These are phyloP conservation scores for Pyricularia pennisetigena DNA, from an alignment of 2,329 filamentous ascomycete species.

Conservation along the genomic window DNA sequence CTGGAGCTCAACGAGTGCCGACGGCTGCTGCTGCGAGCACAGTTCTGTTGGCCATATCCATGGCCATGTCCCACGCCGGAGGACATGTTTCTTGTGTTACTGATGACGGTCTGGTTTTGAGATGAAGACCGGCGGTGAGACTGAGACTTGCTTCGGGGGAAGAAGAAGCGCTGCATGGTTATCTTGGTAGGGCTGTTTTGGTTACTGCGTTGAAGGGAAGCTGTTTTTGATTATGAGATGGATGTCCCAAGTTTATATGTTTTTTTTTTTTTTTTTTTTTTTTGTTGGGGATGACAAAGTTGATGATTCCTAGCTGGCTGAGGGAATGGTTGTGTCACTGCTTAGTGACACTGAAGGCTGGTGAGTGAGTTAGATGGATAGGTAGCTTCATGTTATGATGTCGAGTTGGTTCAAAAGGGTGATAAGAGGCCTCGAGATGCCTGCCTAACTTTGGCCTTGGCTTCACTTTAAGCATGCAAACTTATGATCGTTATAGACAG, in stretches of 20 bases:
- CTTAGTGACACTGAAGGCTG: not conserved
- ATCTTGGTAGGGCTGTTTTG: not conserved
- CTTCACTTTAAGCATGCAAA: not conserved
- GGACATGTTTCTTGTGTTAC: not conserved
- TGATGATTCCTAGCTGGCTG: not conserved
- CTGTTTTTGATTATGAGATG: not conserved
- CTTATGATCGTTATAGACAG: not conserved
- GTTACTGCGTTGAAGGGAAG: not conserved
- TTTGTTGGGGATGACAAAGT: not conserved
- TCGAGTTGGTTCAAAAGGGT: not conserved
- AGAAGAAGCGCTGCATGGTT: not conserved
- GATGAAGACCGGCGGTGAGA: not conserved
- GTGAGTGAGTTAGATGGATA: not conserved
- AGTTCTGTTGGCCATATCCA: not conserved
- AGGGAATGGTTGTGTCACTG: not conserved
- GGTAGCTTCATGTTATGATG: not conserved
- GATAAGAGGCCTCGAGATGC: not conserved
- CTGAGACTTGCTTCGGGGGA: not conserved
- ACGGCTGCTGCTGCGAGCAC: not conserved
- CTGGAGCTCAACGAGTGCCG: not conserved
- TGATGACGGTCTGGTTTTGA: not conserved
- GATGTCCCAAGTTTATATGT: not conserved
- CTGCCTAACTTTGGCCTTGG: not conserved
- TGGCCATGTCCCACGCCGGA: not conserved
- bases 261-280: not conserved